phyloP scores from a whole-genome alignment of 177 flowering plant species.

The Telopea speciosissima region DNA sequence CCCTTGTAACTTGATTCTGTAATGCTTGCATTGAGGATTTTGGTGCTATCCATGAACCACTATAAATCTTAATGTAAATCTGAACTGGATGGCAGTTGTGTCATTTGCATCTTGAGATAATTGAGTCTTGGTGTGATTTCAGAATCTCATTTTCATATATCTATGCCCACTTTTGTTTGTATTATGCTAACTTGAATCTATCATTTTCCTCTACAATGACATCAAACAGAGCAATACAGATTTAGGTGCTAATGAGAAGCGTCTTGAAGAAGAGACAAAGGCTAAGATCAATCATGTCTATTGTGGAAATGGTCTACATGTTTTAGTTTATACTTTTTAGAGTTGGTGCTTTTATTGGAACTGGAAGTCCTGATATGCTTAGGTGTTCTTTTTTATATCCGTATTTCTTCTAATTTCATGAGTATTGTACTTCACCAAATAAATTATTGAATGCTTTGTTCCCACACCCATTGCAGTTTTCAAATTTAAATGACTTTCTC shows the following conservation, averaged over 20 bases:
- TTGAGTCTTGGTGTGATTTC: background rate
- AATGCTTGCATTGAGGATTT: too few species aligned
- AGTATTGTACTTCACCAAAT: too few species aligned
- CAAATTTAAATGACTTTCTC: too few species aligned
- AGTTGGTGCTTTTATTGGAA: too few species aligned
- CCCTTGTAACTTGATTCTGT: too few species aligned
- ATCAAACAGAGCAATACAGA: slow-evolving; percentile 80
- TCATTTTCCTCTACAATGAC: background rate
- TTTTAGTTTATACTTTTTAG: too few species aligned
- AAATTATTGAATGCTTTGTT: too few species aligned
- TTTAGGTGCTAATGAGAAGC: slow-evolving; percentile 88
- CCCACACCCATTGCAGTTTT: too few species aligned
- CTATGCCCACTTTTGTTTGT: background rate
- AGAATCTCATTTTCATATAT: background rate
- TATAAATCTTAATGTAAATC: background rate
- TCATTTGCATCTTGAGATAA: background rate
- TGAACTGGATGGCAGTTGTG: background rate
- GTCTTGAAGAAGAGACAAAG: slow-evolving; percentile 77
- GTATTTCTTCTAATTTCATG: too few species aligned
- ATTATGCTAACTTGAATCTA: background rate
- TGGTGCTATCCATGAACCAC: background rate
- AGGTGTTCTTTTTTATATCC: too few species aligned
- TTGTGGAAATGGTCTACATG: too few species aligned
- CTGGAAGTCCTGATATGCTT: too few species aligned
- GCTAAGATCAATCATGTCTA: slow-evolving; percentile 38